Evolutionary conservation across 768 basidiomycete genomes (phyloP), one percentile per base, ranked within the genome.

Genomic region (Leccinum broughii): DNA sequence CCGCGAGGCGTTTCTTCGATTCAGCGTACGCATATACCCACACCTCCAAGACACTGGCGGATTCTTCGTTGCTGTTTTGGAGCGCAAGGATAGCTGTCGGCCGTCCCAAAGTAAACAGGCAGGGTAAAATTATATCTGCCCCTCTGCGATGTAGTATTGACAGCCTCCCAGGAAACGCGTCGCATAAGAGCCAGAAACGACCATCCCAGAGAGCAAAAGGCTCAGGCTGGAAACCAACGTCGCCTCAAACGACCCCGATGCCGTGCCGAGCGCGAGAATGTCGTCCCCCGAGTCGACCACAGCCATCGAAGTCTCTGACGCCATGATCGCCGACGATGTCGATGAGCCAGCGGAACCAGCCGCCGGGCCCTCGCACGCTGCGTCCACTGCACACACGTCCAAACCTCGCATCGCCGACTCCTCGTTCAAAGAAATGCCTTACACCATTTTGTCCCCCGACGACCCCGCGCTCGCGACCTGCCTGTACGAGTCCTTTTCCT

Each of bases 1-100:
- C 22, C 49, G 11, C 48, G 20, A 34, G 2, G 17, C 35, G 44
- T 44, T 30, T 48, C 14, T 54, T 10, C 58, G 17, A 39, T 14
- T 22, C 37, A 97, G 95, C 66, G 76, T 98, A 73, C 84, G 97
- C 41, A 85, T 98, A 63, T 92, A 96, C 70, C 95, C 97, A 2
- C 95, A 98, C 71, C 77, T 97, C 9, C 97, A 98, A 74, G 92
- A 99, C 69, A 93, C 95, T 0, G 97, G 97, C 3, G 97, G 95
- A 0, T 99, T 99, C 77, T 99, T 97, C 70, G 87, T 99, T n/a
- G 94, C 94, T 11, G 90, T 97, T 0, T 73, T 98, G 37, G 82
- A 89, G 69, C 84, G 81, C 68, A 83, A 77, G 56, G 60, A 64
- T 15, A 60, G 28, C 10, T 52, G 60, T 34, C 58, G 64, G 2